Evolutionary conservation across 2,329 filamentous ascomycete genomes (phyloP).

Genomic region (Apiospora phragmitis): DNA sequence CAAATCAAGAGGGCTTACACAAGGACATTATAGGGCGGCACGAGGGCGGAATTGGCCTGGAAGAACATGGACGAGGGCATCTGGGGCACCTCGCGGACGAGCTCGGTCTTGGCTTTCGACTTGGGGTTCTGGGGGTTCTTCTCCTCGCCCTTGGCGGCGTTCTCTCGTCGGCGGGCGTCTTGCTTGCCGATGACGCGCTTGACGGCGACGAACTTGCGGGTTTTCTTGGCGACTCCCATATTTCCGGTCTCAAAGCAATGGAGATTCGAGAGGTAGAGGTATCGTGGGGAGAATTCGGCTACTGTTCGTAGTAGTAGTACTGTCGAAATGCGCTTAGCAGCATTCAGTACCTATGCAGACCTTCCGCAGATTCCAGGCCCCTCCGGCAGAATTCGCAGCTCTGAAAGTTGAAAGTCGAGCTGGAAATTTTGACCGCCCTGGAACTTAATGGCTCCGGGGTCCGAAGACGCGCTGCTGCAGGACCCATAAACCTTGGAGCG

Average conservation of each 20-base stretch:
- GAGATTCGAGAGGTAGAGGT: neutral
- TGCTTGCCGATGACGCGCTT: slow-evolving; percentile 82
- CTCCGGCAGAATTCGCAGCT: slow-evolving; percentile 8
- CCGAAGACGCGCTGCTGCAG: neutral
- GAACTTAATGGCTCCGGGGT: slow-evolving; percentile 1
- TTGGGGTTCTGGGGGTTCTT: slow-evolving; percentile 40
- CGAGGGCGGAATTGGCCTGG: slow-evolving; percentile 63
- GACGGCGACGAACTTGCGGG: slow-evolving; percentile 82
- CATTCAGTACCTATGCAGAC: neutral
- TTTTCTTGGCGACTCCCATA: slow-evolving; percentile 90
- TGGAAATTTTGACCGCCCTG: slow-evolving; percentile 8
- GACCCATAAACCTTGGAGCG: neutral
- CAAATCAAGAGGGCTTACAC: slow-evolving; percentile 45
- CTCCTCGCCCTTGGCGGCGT: slow-evolving; percentile 66
- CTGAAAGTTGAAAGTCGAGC: neutral
- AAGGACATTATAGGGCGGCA: slow-evolving; percentile 78
- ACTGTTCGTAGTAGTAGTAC: neutral
- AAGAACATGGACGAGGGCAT: slow-evolving; percentile 86
- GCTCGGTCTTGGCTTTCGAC: slow-evolving; percentile 61
- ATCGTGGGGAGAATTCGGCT: neutral
- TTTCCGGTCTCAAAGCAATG: slow-evolving; percentile 14
- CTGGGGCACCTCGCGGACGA: slow-evolving; percentile 79
- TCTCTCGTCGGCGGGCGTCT: slow-evolving; percentile 81
- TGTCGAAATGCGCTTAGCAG: neutral
- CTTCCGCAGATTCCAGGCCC: neutral